Evolutionary conservation across 768 basidiomycete species (phyloP).

Genomic region (Hypholoma sublateritium): DNA sequence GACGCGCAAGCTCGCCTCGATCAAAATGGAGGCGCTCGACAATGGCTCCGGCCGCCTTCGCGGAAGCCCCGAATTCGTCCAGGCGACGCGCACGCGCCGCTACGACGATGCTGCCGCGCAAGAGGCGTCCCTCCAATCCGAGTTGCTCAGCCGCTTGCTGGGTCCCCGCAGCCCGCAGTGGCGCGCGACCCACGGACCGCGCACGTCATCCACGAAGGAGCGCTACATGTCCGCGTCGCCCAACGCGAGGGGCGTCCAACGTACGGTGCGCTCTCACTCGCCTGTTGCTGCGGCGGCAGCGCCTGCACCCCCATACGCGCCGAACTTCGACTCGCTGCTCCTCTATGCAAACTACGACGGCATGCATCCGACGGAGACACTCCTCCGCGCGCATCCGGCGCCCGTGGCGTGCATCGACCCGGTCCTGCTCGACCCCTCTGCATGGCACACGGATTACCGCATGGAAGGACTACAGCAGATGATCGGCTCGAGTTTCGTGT

Average conservation of each 20-base stretch:
- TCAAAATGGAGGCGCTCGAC: constrained; percentile 1
- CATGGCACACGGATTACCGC: not conserved
- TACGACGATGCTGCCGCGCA: not conserved
- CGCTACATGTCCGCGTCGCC: not conserved
- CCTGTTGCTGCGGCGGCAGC: not conserved
- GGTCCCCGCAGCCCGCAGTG: not conserved
- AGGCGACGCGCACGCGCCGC: not conserved
- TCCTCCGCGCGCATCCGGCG: not conserved
- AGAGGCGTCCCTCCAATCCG: not conserved
- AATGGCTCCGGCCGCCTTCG: constrained; percentile 1
- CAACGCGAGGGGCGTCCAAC: not conserved
- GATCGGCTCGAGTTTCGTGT: not conserved
- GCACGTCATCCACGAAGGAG: not conserved
- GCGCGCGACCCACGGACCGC: not conserved
- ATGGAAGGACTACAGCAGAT: not conserved
- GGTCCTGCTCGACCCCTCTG: not conserved
- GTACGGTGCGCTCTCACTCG: not conserved
- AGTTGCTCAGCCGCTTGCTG: not conserved
- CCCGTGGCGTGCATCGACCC: not conserved
- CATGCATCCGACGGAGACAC: not conserved
- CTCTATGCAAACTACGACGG: not conserved
- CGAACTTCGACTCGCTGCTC: not conserved
- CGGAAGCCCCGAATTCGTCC: not conserved
- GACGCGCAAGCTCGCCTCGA: not conserved
- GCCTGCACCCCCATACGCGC: not conserved